Percentiles rank a stretch among this genome's conserved stretches.
These are phyloP conservation scores for Arthrobotrys pseudoclavata DNA, from an alignment of 2,329 filamentous ascomycete species.

Conservation along the genomic window DNA sequence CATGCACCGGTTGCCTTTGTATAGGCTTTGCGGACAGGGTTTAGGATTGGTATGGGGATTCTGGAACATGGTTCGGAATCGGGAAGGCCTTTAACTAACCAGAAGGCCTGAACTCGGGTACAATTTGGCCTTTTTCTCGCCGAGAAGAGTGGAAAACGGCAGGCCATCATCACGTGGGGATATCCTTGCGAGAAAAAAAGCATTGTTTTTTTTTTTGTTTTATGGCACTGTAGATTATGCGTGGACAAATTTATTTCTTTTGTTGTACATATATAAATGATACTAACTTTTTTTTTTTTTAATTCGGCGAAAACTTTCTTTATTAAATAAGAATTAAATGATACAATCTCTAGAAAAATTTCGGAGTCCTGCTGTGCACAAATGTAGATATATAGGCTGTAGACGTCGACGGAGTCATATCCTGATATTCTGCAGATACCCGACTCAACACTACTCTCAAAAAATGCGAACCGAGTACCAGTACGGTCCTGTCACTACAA, in stretches of 20 bases:
- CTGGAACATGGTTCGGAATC: conserved; percentile 8
- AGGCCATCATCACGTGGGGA: background rate
- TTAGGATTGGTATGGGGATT: conserved; percentile 5
- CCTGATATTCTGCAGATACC: too few relatives aligned
- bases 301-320: background rate
- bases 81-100: background rate
- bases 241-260: background rate
- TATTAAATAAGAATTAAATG: background rate
- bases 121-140: background rate
- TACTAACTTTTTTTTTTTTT: background rate
- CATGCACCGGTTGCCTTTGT: background rate
- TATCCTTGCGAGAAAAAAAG: conserved; percentile 27
- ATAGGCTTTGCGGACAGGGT: conserved; percentile 2
- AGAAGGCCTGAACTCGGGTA: background rate
- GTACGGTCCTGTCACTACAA: too few relatives aligned
- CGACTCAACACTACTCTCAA: too few relatives aligned
- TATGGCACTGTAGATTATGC: background rate
- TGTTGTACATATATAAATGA: conserved; percentile 10
- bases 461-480: too few relatives aligned
- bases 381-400: too few relatives aligned
- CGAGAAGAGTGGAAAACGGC: background rate
- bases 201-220: conserved; percentile 7
- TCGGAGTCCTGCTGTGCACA: background rate
- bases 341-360: background rate
- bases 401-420: too few relatives aligned